A percentile compares a stretch with the other conserved stretches of the same genome.
phyloP scores from a whole-genome alignment of 306 rosid genomes.

The Prunus padus region DNA sequence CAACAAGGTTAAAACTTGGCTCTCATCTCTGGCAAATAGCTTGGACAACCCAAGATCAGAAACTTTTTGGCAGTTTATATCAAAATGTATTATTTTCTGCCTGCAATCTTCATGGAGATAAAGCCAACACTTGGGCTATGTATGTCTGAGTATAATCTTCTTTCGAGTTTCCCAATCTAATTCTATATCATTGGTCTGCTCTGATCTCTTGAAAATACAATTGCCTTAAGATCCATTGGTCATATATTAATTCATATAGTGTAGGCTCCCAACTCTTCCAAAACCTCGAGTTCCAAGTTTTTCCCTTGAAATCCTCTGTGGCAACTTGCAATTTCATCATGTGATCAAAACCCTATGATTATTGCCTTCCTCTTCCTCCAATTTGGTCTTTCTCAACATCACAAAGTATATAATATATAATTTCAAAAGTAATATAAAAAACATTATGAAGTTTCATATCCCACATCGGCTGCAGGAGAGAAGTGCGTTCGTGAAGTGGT shows the following conservation, averaged over 20 bases:
- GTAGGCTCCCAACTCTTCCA: conserved; percentile 12
- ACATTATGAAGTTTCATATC: neutral
- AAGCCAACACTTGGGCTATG: conserved; percentile 24
- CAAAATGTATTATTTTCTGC: conserved; percentile 18
- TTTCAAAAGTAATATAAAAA: no score
- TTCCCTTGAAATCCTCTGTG: conserved; percentile 15
- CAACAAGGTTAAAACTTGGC: neutral
- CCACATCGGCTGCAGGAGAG: neutral
- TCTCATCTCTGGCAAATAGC: conserved; percentile 9
- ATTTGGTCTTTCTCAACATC: no score
- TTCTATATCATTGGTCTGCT: neutral
- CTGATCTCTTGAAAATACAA: conserved; percentile 11
- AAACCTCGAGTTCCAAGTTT: conserved; percentile 14
- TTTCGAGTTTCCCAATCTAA: conserved; percentile 23
- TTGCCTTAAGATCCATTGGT: conserved; percentile 12
- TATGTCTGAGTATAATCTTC: conserved; percentile 11
- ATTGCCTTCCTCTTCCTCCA: no score
- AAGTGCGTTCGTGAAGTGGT: neutral
- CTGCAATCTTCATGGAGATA: conserved; percentile 31
- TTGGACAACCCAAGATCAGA: conserved; percentile 19
- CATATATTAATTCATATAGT: conserved; percentile 15
- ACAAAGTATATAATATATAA: no score
- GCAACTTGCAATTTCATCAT: neutral
- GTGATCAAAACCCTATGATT: neutral
- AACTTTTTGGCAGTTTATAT: conserved; percentile 13